Evolutionary conservation across 2,329 filamentous ascomycete species (phyloP), one percentile per base, ranked within the genome.

Genomic region (Aspergillus fijiensis): DNA sequence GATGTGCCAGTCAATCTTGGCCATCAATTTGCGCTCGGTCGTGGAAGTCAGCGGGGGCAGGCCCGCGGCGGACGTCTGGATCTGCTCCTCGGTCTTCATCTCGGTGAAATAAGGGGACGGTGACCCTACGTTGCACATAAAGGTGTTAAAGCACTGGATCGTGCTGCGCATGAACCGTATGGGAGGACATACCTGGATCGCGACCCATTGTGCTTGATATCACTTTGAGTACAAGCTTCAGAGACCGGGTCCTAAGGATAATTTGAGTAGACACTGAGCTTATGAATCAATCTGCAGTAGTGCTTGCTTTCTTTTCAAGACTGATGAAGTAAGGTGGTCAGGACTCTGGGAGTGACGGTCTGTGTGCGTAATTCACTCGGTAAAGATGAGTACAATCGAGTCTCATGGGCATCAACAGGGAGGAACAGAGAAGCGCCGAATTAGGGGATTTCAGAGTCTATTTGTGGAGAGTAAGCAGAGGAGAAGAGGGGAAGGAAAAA

Each of bases 1-100:
- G 55, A 94, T 82, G 65, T 84, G 86, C 64, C 87, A 72, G 73
- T 93, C 90, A 70, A 93, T 87, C 75, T 87, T 89, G 62, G 82
- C 76, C 78, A 91, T 83, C 60, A 94, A 80, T 68, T 80, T 84
- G 64, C 81, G 79, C 77, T 92, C 88, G 1, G 75, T 79, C 7
- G 76, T 80, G 14, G 60, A 66, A 9, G 67, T 72, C 51, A 78
- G 72, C 27, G 61, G 63, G 39, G 72, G 72, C n/a, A 73, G 67
- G 11, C 70, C 72, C 5, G 57, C 58, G 16, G 63, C 52, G 19
- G 60, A 57, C 29, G 64, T 57, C 16, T 61, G 56, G 27, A 62
- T 10, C 21, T 70, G 67, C 48, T 63, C 63, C 47, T 71, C 65
- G 52, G 57, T 65, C 50, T 67, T 66, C 48, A 69, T 64, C 39